A percentile compares a stretch with the other conserved stretches of the same genome.
phyloP scores from a whole-genome alignment of 1,284 basidiomycete genomes.

The Cutaneotrichosporon sp. region DNA sequence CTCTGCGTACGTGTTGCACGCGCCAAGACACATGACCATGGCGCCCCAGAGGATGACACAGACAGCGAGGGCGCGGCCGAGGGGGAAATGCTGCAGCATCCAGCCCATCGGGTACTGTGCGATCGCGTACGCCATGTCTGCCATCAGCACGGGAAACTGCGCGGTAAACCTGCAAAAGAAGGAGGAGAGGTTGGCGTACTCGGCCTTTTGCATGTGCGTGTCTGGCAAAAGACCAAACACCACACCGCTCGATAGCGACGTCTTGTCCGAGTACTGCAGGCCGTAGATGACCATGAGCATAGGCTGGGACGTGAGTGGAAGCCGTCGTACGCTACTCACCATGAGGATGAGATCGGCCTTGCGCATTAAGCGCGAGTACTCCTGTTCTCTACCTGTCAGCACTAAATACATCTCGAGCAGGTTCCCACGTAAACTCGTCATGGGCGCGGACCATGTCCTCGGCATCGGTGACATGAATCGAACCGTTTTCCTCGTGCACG shows the following conservation, averaged over 20 bases:
- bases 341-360: slow-evolving; percentile 16
- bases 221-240: slow-evolving; percentile 27
- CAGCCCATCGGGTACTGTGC: slow-evolving; percentile 29
- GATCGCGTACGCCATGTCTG: slow-evolving; percentile 23
- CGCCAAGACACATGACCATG: slow-evolving; percentile 23
- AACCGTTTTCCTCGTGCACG: no score
- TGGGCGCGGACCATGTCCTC: slow-evolving; percentile 14
- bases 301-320: background rate
- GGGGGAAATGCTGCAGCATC: slow-evolving; percentile 25
- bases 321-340: background rate
- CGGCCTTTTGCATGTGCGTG: slow-evolving; percentile 24
- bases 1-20: slow-evolving; percentile 26
- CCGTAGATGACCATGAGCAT: slow-evolving; percentile 13
- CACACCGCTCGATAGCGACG: slow-evolving; percentile 9
- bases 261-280: slow-evolving; percentile 15
- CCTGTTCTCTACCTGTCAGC: background rate
- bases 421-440: slow-evolving; percentile 7
- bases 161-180: slow-evolving; percentile 9
- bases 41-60: slow-evolving; percentile 24
- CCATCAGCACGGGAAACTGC: background rate
- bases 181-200: slow-evolving; percentile 24
- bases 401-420: no score
- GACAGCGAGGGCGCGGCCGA: slow-evolving; percentile 21
- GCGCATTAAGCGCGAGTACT: slow-evolving; percentile 12
- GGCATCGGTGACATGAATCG: background rate